Percentiles rank a stretch among this genome's conserved stretches.
Conservation (phyloP, 2,329 filamentous ascomycete species). For the Clonostachys chloroleuca region DNA sequence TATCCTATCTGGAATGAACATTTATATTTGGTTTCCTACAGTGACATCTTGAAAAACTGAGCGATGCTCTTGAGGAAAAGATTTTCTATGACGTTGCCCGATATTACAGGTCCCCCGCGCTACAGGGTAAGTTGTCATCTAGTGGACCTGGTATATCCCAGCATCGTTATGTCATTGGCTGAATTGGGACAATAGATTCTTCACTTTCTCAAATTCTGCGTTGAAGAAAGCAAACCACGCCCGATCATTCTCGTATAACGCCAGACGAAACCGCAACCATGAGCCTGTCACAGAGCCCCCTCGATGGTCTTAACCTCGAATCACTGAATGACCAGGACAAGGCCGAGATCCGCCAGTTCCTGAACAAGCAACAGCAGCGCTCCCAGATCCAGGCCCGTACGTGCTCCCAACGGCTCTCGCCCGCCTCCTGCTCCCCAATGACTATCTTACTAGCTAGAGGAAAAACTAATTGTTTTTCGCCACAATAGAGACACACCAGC, state of each 20-base stretch:
- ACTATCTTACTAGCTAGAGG: background rate
- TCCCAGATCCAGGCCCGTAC: constrained; percentile 60
- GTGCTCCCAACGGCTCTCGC: constrained; percentile 20
- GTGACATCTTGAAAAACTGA: background rate
- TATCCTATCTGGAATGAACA: background rate
- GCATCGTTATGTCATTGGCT: background rate
- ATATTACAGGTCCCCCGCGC: no score
- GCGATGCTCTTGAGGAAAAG: constrained; percentile 1
- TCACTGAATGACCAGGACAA: constrained; percentile 80
- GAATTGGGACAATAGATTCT: no score
- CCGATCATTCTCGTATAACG: no score
- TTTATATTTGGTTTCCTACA: background rate
- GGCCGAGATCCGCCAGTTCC: constrained; percentile 81
- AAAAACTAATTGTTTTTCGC: no score
- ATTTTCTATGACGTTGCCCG: background rate
- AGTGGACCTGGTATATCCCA: no score
- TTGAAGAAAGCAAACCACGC: no score
- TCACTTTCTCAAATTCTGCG: no score
- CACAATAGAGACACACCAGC: constrained; percentile 42
- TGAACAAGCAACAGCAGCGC: constrained; percentile 82
- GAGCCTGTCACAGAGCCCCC: constrained; percentile 25
- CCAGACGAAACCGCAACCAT: constrained; percentile 12
- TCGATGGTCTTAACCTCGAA: constrained; percentile 60
- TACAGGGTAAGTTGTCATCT: no score
- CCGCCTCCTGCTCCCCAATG: background rate